These are phyloP conservation scores for Acmispon strigosus DNA, from an alignment of 306 rosid species.

Conservation along the genomic window DNA sequence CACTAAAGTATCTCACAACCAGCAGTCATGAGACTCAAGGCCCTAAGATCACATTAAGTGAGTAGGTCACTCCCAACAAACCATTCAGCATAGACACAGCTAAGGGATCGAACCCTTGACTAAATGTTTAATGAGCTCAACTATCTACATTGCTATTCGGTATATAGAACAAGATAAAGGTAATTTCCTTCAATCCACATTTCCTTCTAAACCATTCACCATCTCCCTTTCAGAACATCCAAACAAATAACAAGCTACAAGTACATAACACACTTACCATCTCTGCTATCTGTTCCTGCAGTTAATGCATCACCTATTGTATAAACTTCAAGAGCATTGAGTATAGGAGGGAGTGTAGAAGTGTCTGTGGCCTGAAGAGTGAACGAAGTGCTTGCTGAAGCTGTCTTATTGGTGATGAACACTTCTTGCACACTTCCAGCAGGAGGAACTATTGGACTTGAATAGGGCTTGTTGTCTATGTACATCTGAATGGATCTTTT, in stretches of 20 bases:
- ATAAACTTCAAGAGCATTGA: constrained; percentile 44
- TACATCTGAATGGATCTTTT: constrained; percentile 25
- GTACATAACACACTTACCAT: constrained; percentile 19
- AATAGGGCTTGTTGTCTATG: constrained; percentile 13
- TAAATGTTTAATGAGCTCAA: too few relatives aligned
- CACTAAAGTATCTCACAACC: too few relatives aligned
- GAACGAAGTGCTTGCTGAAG: constrained; percentile 26
- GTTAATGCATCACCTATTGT: constrained; percentile 9
- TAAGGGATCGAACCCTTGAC: too few relatives aligned
- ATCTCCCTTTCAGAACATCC: too few relatives aligned
- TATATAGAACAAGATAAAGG: too few relatives aligned
- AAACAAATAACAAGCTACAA: neutral
- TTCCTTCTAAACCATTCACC: too few relatives aligned
- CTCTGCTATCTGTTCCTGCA: constrained; percentile 24
- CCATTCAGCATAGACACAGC: too few relatives aligned
- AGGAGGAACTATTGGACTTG: constrained; percentile 27
- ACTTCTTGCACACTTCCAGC: constrained; percentile 28
- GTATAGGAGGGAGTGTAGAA: constrained; percentile 43
- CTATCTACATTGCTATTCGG: too few relatives aligned
- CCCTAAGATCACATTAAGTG: too few relatives aligned
- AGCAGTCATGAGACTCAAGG: too few relatives aligned
- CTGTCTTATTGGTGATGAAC: constrained; percentile 22
- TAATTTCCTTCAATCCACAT: too few relatives aligned
- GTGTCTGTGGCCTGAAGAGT: constrained; percentile 9
- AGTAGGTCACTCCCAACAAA: too few relatives aligned